A percentile compares a stretch with the other conserved stretches of the same genome.
Evolutionary conservation across 257 asterid species (phyloP).

Genomic region (Nicotiana obtusifolia): DNA sequence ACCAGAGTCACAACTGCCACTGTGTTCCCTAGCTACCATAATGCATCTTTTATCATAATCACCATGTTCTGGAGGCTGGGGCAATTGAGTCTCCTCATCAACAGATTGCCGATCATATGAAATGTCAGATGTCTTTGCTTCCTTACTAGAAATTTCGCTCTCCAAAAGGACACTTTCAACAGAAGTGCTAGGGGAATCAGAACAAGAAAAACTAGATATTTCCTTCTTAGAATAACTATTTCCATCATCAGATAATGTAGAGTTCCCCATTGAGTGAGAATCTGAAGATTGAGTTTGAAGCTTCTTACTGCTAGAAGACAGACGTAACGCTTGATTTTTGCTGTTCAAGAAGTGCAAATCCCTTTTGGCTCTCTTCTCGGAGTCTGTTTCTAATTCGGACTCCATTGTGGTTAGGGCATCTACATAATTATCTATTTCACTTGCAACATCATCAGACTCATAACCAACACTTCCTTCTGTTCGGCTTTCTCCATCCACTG

Average conservation of each 20-base stretch:
- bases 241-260: constrained; percentile 45
- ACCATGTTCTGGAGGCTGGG: constrained; percentile 18
- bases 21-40: constrained; percentile 19
- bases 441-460: constrained; percentile 56
- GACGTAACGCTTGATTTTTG: constrained; percentile 25
- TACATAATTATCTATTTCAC: constrained; percentile 70
- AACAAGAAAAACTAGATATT: constrained; percentile 29
- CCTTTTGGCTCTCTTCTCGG: constrained; percentile 47
- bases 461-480: constrained; percentile 36
- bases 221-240: constrained; percentile 28
- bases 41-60: constrained; percentile 10
- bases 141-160: constrained; percentile 15
- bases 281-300: constrained; percentile 42
- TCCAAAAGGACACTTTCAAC: constrained; percentile 26
- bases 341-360: constrained; percentile 27
- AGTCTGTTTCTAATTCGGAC: constrained; percentile 64
- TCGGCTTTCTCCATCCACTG: constrained; percentile 40
- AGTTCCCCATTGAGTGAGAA: constrained; percentile 56
- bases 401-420: constrained; percentile 82
- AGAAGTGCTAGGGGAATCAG: constrained; percentile 28
- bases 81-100: constrained; percentile 7
- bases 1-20: constrained; percentile 27
- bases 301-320: constrained; percentile 35
- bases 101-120: constrained; percentile 1
- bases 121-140: constrained; percentile 21